Base-by-base conservation (phyloP, 1,139 yeast genomes). In the Lodderomyces parapsilosis region DNA sequence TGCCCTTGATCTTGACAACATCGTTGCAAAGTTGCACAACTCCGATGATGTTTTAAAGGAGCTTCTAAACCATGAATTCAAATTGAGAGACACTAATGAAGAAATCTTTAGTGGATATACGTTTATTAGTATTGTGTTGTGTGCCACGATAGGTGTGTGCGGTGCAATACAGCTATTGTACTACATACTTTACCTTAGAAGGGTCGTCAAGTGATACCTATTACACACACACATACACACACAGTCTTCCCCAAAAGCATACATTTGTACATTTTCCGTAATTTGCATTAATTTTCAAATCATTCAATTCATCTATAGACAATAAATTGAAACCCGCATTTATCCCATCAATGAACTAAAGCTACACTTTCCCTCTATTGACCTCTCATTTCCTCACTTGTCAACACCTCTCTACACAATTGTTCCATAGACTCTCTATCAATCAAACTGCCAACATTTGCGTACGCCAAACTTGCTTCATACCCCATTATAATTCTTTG, bases 391-490 rank as follows among this genome's bases (percentile, higher is more conserved):
- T 80, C 83, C 55, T 86, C 93, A 43, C 71, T 76, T 43, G 78
- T 81, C n/a, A 87, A 71, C 7, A 87, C 82, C 53, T 87, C 94
- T 43, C 78, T 75, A 37, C 96, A 91, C 28, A 91, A 73, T 7
- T 77, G 67, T 45, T 81, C 85, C 82, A 86, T 89, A 11, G 77
- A 80, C 32, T 86, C 95, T 50, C 78, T 81, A 48, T 83, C 90
- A 25, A 88, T 80, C 57, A 93, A 69, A 42, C 78, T 78, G 11
- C 95, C 96, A 1, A 85, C 80, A 49, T 82, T 80, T 9, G 81
- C 79, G 58, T 81, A 87, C 4, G 83, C 86, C 71, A 88, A 73
- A 65, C 96, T 86, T 14, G 96, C 91, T 58, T 93, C 98, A 62
- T 91, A 93, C 0, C 94, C 95, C 59, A 83, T 77, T 15, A 80